These are phyloP conservation scores for Cercophora sp. DNA, from an alignment of 495 filamentous ascomycete genomes.

Conservation along the genomic window DNA sequence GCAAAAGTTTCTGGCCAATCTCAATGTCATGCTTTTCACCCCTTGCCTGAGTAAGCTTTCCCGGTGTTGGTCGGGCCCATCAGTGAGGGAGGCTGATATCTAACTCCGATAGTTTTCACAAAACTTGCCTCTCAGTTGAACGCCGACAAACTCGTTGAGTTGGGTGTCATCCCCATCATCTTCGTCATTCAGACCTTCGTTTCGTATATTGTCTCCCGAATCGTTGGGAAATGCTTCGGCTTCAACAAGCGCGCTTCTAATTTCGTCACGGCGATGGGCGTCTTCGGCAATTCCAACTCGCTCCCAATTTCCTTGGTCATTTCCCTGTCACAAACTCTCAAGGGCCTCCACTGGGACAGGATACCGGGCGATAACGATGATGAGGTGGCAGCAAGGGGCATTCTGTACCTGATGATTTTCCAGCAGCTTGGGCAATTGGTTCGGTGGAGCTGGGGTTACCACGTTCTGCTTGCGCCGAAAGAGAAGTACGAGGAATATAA, in stretches of 20 bases:
- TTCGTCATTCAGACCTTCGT: conserved; percentile 82
- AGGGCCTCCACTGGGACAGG: conserved; percentile 88
- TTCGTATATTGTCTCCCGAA: conserved; percentile 70
- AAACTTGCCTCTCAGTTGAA: conserved; percentile 96
- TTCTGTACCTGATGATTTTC: conserved; percentile 93
- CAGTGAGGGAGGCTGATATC: too few species aligned
- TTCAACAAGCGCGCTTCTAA: conserved; percentile 83
- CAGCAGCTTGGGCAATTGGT: conserved; percentile 95
- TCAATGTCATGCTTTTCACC: conserved; percentile 92
- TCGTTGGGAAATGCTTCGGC: conserved; percentile 66
- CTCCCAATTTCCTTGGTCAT: conserved; percentile 94
- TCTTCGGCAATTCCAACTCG: conserved; percentile 98
- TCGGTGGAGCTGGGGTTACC: conserved; percentile 97
- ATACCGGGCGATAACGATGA: conserved; percentile 90
- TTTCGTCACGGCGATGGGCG: conserved; percentile 94
- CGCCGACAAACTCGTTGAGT: conserved; percentile 79
- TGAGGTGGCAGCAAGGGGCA: conserved; percentile 89
- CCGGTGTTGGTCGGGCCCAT: too few species aligned
- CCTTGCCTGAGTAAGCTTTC: conserved; percentile 81
- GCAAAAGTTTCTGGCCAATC: conserved; percentile 92
- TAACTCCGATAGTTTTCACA: conserved; percentile 96
- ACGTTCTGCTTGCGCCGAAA: conserved; percentile 80
- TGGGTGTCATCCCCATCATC: conserved; percentile 90
- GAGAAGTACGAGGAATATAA: conserved; percentile 62
- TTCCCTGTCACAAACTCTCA: conserved; percentile 84